A percentile compares a stretch with the other conserved stretches of the same genome.
Evolutionary conservation across 257 asterid species (phyloP).

Genomic region (Capsicum rhomboideum): DNA sequence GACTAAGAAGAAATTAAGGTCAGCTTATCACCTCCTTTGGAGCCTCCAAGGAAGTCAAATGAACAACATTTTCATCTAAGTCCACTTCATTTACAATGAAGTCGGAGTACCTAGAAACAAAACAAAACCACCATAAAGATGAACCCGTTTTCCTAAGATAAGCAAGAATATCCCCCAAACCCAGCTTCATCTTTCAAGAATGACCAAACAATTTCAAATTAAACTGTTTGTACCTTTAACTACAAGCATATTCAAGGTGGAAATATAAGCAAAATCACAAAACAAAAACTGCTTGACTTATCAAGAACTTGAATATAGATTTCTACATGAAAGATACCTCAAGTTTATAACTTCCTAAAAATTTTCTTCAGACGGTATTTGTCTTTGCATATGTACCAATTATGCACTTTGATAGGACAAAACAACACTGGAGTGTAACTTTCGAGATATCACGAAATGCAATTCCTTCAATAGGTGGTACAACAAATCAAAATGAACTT

Average conservation of each 20-base stretch:
- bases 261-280: not conserved
- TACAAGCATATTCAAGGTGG: not conserved
- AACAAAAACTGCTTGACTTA: not conserved
- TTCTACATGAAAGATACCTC: not conserved
- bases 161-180: not conserved
- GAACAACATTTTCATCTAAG: constrained; percentile 76
- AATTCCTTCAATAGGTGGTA: not conserved
- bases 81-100: constrained; percentile 94
- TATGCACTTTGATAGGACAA: not conserved
- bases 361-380: not conserved
- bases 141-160: not conserved
- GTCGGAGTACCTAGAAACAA: constrained; percentile 70
- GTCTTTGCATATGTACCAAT: not conserved
- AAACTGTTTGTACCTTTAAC: not conserved
- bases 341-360: not conserved
- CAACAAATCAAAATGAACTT: not conserved
- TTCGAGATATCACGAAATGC: not conserved
- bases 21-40: constrained; percentile 53
- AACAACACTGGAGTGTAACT: not conserved
- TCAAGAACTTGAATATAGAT: not conserved
- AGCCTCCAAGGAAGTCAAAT: constrained; percentile 61
- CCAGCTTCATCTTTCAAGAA: not conserved
- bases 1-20: not conserved
- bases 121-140: constrained; percentile 1
- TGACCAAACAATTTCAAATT: not conserved